Conservation (phyloP, 768 basidiomycete genomes). For the Porphyrellus cyaneotinctus region DNA sequence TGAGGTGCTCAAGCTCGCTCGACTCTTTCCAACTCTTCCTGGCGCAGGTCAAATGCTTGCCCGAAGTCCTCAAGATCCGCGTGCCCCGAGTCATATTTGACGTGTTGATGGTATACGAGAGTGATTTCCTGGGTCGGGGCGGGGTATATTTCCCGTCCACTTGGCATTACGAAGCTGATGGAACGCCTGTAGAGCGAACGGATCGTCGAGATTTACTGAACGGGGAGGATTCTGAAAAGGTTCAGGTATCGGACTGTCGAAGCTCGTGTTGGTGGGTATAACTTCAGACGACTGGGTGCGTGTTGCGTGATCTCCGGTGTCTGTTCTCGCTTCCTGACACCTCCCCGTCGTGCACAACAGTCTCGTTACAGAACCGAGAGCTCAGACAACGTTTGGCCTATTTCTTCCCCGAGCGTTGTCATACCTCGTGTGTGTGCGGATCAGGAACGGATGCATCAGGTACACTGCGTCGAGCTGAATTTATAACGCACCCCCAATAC, state of each 20-base stretch:
- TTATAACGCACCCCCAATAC: conserved; percentile 33
- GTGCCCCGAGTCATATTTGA: conserved; percentile 85
- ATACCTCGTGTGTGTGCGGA: conserved; percentile 70
- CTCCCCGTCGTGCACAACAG: conserved; percentile 19
- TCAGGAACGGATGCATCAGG: conserved; percentile 67
- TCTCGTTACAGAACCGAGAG: conserved; percentile 56
- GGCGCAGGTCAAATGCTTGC: conserved; percentile 62
- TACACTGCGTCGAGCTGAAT: not conserved
- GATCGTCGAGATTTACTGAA: conserved; percentile 54
- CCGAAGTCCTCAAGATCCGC: conserved; percentile 61
- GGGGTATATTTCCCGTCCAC: conserved; percentile 25
- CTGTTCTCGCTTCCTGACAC: no score
- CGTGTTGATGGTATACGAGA: conserved; percentile 79
- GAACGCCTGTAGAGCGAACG: conserved; percentile 37
- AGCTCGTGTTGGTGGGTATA: conserved; percentile 76
- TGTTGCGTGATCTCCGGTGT: conserved; percentile 53
- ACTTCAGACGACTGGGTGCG: conserved; percentile 67
- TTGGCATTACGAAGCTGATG: no score
- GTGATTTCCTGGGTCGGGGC: conserved; percentile 51
- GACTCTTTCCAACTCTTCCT: conserved; percentile 77
- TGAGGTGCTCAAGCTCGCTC: conserved; percentile 75
- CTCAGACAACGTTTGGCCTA: no score
- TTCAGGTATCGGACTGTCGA: conserved; percentile 79
- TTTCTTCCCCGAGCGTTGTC: conserved; percentile 80
- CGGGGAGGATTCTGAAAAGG: conserved; percentile 52